phyloP scores from a whole-genome alignment of 2,329 filamentous ascomycete species.

The Alternaria tenuissima region DNA sequence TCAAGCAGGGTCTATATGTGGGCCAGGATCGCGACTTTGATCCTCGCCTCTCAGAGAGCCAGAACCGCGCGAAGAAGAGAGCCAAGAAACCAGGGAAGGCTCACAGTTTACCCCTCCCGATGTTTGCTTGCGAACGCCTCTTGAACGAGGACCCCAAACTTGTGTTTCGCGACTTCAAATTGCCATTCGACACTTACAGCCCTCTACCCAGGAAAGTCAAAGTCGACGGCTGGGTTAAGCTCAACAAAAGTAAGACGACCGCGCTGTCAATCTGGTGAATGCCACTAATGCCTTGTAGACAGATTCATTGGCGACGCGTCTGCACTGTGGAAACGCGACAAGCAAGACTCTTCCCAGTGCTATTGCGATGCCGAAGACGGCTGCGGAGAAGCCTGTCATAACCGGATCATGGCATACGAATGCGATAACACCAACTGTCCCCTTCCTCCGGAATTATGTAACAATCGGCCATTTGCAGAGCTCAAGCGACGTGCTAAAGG shows the following conservation, averaged over 20 bases:
- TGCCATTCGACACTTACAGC: conserved; percentile 90
- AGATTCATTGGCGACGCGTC: conserved; percentile 87
- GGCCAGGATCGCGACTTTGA: conserved; percentile 69
- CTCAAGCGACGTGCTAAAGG: conserved; percentile 73
- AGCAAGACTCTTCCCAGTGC: conserved; percentile 76
- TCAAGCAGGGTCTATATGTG: conserved; percentile 83
- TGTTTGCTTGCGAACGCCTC: conserved; percentile 77
- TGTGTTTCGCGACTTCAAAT: conserved; percentile 76
- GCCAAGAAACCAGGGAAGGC: conserved; percentile 57
- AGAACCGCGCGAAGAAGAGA: conserved; percentile 50
- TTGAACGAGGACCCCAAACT: conserved; percentile 65
- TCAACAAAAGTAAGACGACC: conserved; percentile 78
- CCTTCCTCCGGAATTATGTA: conserved; percentile 75
- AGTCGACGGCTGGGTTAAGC: conserved; percentile 90
- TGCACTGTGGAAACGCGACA: conserved; percentile 81
- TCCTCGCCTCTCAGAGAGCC: conserved; percentile 57
- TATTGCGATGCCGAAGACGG: conserved; percentile 67
- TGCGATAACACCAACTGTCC: conserved; percentile 92
- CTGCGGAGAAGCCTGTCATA: conserved; percentile 90
- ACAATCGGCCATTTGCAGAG: conserved; percentile 86
- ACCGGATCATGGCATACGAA: conserved; percentile 96
- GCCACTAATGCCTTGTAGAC: conserved; percentile 62
- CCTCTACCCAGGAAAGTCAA: conserved; percentile 88
- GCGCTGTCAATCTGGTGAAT: conserved; percentile 14
- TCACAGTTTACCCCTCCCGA: conserved; percentile 73